Evolutionary conservation across 768 basidiomycete genomes (phyloP), one percentile per base, ranked within the genome.

Genomic region (Boletus subparvulus): DNA sequence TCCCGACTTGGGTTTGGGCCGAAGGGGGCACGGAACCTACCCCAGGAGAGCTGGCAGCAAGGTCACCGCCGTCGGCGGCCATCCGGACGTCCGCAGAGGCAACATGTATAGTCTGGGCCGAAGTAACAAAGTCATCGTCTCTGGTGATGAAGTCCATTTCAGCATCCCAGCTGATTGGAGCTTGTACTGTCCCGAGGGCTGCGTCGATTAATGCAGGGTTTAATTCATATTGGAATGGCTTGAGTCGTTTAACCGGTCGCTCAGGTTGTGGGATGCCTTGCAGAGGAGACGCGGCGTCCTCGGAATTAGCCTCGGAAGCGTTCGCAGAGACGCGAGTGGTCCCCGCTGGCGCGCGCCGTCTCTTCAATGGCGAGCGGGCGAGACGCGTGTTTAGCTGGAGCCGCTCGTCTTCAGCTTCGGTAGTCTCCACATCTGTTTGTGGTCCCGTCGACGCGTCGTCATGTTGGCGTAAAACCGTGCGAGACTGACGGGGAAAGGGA

Each of bases 141-240:
- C 39, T 30, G n/a, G 48, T 26, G 37, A 60, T 47, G 11, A 50
- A 36, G 33, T 67, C 48, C n/a, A 50, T 4, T 46, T 59, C 60
- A 4, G 42, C 54, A 14, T 55, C 54, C 66, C 65, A 68, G 50
- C 43, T 21, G 37, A 70, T 44, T 4, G 65, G 56, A 4, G 69
- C 70, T 5, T 57, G 11, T 5, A 51, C 50, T 0, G 69, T 70
- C 44, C 57, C 70, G 7, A 70, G 65, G 1, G 68, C 63, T 3
- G 56, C 56, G 17, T 70, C 70, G 26, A 70, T 47, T 6, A 51
- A 32, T 5, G 26, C 54, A 7, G 56, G 2, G 19, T 65, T 62
- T 3, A 58, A 28, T 19, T 71, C 65, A 21, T 70, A 70, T 17
- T 30, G 44, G 42, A 70, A 54, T 1, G 53, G n/a, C 28, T 58